Evolutionary conservation across 2,329 filamentous ascomycete genomes (phyloP).

Genomic region (Colletotrichum viniferum): DNA sequence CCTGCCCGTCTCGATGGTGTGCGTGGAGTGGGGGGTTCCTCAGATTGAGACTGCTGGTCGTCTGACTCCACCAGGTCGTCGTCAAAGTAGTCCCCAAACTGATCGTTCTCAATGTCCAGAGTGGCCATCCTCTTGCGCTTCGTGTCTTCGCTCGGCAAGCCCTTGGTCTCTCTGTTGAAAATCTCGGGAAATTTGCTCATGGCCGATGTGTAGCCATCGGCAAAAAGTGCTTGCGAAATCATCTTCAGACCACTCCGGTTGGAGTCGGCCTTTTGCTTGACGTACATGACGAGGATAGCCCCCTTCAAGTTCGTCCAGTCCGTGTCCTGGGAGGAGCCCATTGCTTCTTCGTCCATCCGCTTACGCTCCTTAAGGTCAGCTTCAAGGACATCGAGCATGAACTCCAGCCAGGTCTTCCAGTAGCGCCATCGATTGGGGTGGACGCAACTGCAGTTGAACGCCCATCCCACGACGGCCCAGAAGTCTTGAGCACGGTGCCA

Average conservation of each 20-base stretch:
- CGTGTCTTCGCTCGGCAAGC: slow-evolving; percentile 42
- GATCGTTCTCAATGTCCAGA: slow-evolving; percentile 63
- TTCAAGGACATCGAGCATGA: slow-evolving; percentile 80
- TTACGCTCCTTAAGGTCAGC: slow-evolving; percentile 68
- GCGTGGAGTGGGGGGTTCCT: slow-evolving; percentile 21
- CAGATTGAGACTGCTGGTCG: slow-evolving; percentile 45
- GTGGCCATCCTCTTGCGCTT: slow-evolving; percentile 54
- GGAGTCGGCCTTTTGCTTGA: slow-evolving; percentile 46
- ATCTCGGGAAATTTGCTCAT: slow-evolving; percentile 66
- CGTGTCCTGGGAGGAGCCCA: slow-evolving; percentile 2
- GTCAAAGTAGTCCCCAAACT: slow-evolving; percentile 66
- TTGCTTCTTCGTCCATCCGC: slow-evolving; percentile 47
- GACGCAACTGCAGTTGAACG: slow-evolving; percentile 80
- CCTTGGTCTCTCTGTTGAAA: slow-evolving; percentile 68
- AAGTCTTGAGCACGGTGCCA: slow-evolving; percentile 84
- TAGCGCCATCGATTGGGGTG: slow-evolving; percentile 77
- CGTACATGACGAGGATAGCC: slow-evolving; percentile 67
- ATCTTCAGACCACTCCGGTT: slow-evolving; percentile 53
- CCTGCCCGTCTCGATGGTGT: slow-evolving; percentile 16
- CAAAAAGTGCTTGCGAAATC: slow-evolving; percentile 70
- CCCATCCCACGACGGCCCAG: slow-evolving; percentile 90
- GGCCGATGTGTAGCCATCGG: slow-evolving; percentile 62
- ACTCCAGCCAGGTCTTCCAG: slow-evolving; percentile 82
- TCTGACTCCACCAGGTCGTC: slow-evolving; percentile 42
- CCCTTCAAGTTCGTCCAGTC: slow-evolving; percentile 35